A percentile compares a stretch with the other conserved stretches of the same genome.
Evolutionary conservation across 1,284 basidiomycete species (phyloP).

Genomic region (Heterobasidion annosum): DNA sequence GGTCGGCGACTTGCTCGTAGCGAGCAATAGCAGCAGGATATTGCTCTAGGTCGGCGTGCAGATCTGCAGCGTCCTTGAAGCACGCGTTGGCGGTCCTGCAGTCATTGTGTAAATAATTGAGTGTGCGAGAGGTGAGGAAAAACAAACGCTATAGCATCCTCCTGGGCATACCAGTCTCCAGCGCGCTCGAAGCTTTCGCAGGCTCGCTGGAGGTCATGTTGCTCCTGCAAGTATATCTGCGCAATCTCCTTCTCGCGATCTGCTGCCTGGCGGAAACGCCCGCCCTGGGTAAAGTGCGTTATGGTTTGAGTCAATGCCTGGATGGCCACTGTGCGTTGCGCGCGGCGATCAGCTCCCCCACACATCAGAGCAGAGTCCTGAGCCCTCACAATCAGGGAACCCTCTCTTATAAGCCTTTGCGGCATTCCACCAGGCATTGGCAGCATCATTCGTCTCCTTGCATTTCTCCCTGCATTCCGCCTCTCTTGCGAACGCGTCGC

Average conservation of each 20-base stretch:
- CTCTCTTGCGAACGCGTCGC: conserved; percentile 82
- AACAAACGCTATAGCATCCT: conserved; percentile 90
- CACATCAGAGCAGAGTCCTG: not conserved
- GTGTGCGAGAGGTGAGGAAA: not conserved
- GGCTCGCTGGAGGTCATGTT: conserved; percentile 68
- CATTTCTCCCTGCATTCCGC: conserved; percentile 86
- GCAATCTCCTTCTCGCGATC: conserved; percentile 97
- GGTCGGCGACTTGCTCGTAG: conserved; percentile 87
- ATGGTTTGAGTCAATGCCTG: conserved; percentile 86
- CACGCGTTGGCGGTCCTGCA: conserved; percentile 89
- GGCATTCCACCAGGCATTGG: conserved; percentile 96
- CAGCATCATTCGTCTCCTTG: conserved; percentile 85
- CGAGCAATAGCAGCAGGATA: conserved; percentile 81
- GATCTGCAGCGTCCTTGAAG: conserved; percentile 93
- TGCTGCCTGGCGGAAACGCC: conserved; percentile 95
- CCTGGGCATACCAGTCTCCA: conserved; percentile 96
- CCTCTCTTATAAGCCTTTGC: conserved; percentile 90
- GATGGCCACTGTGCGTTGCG: conserved; percentile 64
- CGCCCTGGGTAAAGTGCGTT: conserved; percentile 73
- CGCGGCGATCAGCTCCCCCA: not conserved
- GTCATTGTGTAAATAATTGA: not conserved
- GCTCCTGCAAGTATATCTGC: conserved; percentile 81
- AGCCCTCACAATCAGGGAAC: conserved; percentile 66
- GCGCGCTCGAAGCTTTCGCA: conserved; percentile 90
- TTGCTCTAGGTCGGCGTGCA: conserved; percentile 85